Evolutionary conservation across 371 early-diverging fungal species (phyloP).

Genomic region (Actinomucor elegans): DNA sequence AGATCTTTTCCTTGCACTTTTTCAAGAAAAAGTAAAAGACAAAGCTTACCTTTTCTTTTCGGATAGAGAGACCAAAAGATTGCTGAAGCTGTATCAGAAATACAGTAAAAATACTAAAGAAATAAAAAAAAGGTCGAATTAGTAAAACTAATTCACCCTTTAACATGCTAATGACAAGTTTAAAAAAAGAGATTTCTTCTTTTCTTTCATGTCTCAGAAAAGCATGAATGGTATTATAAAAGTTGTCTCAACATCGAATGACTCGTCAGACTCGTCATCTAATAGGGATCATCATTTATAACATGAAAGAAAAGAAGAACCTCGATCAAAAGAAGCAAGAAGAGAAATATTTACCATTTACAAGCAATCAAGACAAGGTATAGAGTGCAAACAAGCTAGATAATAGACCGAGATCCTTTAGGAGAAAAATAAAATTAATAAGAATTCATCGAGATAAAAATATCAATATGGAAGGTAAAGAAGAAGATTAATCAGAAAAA

Average conservation of each 20-base stretch:
- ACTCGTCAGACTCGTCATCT: constrained; percentile 80
- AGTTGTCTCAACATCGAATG: constrained; percentile 63
- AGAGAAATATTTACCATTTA: constrained; percentile 7
- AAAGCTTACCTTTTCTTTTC: too few species aligned
- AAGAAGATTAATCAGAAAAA: constrained; percentile 32
- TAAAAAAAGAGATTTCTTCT: constrained; percentile 8
- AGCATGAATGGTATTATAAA: constrained; percentile 67
- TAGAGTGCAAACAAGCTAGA: background rate
- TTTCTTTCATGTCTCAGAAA: constrained; percentile 28
- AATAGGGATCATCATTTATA: constrained; percentile 50
- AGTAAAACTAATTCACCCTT: background rate
- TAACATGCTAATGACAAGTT: constrained; percentile 3
- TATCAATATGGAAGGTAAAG: background rate
- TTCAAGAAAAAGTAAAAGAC: background rate
- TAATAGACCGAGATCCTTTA: background rate
- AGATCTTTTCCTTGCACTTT: constrained; percentile 1
- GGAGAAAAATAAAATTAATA: background rate
- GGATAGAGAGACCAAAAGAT: too few species aligned
- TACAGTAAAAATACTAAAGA: background rate
- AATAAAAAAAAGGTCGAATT: constrained; percentile 5
- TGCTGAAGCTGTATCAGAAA: too few species aligned
- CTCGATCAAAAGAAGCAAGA: background rate
- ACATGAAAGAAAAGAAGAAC: constrained; percentile 1
- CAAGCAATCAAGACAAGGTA: background rate
- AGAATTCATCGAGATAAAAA: background rate